These are phyloP conservation scores for Fusarium sublunatum DNA, from an alignment of 2,329 filamentous ascomycete genomes.

Conservation along the genomic window DNA sequence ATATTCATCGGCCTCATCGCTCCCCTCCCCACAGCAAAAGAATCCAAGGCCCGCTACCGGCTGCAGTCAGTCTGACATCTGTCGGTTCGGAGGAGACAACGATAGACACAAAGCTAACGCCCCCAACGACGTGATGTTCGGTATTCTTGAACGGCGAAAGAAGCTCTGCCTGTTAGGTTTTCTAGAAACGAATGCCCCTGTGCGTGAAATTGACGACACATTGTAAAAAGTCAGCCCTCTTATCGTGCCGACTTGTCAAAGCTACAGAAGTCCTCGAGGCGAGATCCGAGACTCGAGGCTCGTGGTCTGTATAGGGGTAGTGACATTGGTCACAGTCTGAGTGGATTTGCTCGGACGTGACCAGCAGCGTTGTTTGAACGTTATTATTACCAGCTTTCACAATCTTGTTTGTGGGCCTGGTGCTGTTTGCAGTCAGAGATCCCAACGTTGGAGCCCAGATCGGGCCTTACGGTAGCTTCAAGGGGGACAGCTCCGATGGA, in stretches of 20 bases:
- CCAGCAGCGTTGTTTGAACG: neutral
- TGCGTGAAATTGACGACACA: constrained; percentile 7
- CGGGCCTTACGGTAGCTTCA: neutral
- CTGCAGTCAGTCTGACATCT: constrained; percentile 7
- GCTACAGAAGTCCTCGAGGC: neutral
- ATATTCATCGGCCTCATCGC: constrained; percentile 8
- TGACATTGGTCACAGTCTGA: too few species aligned
- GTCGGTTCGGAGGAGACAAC: neutral
- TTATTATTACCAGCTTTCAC: constrained; percentile 14
- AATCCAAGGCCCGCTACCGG: constrained; percentile 1
- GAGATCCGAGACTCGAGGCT: neutral
- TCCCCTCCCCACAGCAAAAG: neutral
- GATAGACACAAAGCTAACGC: constrained; percentile 1
- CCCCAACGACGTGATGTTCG: neutral
- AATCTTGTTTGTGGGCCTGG: constrained; percentile 2
- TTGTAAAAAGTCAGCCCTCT: constrained; percentile 26
- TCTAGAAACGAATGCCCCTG: constrained; percentile 12
- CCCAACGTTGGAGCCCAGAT: neutral
- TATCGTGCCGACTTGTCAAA: constrained; percentile 23
- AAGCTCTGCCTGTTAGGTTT: constrained; percentile 10
- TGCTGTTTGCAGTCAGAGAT: constrained; percentile 1
- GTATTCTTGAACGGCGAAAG: constrained; percentile 13
- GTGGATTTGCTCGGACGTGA: too few species aligned
- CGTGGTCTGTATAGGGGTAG: neutral
- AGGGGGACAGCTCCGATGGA: constrained; percentile 7